Evolutionary conservation across 2,329 filamentous ascomycete species (phyloP).

Genomic region (Simplicillium sp.): DNA sequence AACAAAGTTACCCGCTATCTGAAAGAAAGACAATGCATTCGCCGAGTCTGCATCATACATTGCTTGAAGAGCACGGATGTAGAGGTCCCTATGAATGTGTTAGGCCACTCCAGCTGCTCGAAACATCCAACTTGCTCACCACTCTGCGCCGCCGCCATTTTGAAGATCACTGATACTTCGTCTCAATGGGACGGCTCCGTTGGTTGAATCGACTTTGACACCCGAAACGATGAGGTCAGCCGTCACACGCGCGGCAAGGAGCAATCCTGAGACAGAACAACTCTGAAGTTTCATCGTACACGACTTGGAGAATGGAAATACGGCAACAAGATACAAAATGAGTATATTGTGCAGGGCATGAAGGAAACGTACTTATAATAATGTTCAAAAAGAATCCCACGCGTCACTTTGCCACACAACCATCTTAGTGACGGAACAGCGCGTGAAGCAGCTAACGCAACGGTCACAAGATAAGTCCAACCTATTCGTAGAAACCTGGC

Average conservation of each 20-base stretch:
- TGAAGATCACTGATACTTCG: slow-evolving; percentile 38
- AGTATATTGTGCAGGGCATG: background rate
- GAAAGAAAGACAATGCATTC: slow-evolving; percentile 39
- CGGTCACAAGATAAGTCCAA: too few relatives aligned
- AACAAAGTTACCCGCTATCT: slow-evolving; percentile 31
- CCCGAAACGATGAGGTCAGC: slow-evolving; percentile 22
- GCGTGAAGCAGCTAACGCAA: too few relatives aligned
- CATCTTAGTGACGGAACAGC: too few relatives aligned
- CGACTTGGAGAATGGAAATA: background rate
- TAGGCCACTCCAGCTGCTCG: slow-evolving; percentile 7
- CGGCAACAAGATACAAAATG: slow-evolving; percentile 2
- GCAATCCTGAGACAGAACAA: background rate
- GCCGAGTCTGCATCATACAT: slow-evolving; percentile 30
- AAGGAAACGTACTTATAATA: too few relatives aligned
- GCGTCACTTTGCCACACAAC: too few relatives aligned
- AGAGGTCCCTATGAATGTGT: slow-evolving; percentile 31
- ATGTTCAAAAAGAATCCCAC: too few relatives aligned
- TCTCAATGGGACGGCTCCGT: slow-evolving; percentile 32
- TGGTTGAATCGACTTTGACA: slow-evolving; percentile 21
- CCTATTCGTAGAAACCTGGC: too few relatives aligned
- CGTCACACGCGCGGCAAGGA: background rate
- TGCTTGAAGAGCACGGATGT: slow-evolving; percentile 33
- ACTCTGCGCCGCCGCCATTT: slow-evolving; percentile 28
- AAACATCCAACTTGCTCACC: slow-evolving; percentile 20
- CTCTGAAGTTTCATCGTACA: background rate